A percentile compares a stretch with the other conserved stretches of the same genome.
Conservation (phyloP, 371 early-diverging fungal genomes). For the Lichtheimia ornata region DNA sequence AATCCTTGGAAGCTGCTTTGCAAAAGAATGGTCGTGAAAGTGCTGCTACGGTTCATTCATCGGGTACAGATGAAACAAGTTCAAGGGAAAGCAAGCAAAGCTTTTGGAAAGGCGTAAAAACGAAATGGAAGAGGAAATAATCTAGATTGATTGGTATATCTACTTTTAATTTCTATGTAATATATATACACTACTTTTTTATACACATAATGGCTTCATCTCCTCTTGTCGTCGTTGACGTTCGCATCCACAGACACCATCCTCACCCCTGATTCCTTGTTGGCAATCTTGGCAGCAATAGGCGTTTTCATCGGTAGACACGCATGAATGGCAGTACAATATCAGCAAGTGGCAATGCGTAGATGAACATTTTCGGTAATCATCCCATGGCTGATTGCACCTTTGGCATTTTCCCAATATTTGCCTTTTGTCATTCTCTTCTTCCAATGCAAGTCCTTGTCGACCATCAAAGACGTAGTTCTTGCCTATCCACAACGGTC, state of each 20-base stretch:
- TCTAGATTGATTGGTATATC: neutral
- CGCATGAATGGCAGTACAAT: conserved; percentile 32
- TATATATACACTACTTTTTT: neutral
- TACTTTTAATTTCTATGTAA: conserved; percentile 1
- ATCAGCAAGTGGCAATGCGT: conserved; percentile 39
- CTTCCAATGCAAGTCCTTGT: conserved; percentile 39
- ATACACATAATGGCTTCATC: conserved; percentile 17
- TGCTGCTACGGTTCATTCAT: neutral
- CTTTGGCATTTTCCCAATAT: conserved; percentile 34
- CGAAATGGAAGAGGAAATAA: conserved; percentile 24
- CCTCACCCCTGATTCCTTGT: conserved; percentile 10
- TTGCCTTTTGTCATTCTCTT: neutral
- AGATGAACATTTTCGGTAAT: conserved; percentile 41
- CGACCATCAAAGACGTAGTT: conserved; percentile 81
- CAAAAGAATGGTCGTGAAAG: neutral
- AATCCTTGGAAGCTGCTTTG: conserved; percentile 5
- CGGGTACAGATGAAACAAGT: neutral
- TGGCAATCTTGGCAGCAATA: conserved; percentile 42
- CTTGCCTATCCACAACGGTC: conserved; percentile 59
- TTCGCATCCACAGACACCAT: conserved; percentile 41
- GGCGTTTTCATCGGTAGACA: neutral
- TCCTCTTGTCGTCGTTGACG: conserved; percentile 31
- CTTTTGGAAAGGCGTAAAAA: conserved; percentile 32
- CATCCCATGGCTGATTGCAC: conserved; percentile 39
- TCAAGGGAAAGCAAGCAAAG: conserved; percentile 6